These are phyloP conservation scores for Potentilla sterilis DNA, from an alignment of 306 rosid genomes.

Conservation along the genomic window DNA sequence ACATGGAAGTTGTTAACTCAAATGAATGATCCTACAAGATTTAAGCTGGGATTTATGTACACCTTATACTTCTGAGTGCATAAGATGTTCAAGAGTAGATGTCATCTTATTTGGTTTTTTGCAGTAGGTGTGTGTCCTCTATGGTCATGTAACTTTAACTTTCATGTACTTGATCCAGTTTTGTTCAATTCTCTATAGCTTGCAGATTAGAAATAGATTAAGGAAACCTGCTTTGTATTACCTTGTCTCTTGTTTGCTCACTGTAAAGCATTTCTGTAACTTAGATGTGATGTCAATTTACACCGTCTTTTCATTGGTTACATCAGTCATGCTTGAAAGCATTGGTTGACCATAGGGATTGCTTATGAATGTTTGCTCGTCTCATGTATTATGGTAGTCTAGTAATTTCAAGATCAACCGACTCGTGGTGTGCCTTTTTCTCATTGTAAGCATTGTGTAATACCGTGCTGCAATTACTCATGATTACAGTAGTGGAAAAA, in stretches of 20 bases:
- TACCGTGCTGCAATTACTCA: not conserved
- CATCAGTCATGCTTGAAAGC: not conserved
- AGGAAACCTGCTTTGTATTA: slow-evolving; percentile 11
- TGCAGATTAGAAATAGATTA: slow-evolving; percentile 34
- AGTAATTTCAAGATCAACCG: not conserved
- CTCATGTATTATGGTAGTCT: not conserved
- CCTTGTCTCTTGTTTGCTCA: slow-evolving; percentile 11
- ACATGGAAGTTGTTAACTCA: slow-evolving; percentile 21
- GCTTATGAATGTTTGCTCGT: not conserved
- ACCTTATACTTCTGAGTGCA: slow-evolving; percentile 27
- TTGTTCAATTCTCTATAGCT: slow-evolving; percentile 29
- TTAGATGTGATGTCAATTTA: slow-evolving; percentile 23
- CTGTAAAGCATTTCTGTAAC: slow-evolving; percentile 22
- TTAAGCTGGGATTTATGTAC: slow-evolving; percentile 39
- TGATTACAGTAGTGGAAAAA: not conserved
- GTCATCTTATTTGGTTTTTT: slow-evolving; percentile 32
- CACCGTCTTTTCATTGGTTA: slow-evolving; percentile 5
- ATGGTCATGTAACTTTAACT: slow-evolving; percentile 27
- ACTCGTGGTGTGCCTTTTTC: not conserved
- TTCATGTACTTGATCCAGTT: slow-evolving; percentile 24
- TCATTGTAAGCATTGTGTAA: not conserved
- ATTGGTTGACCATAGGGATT: not conserved
- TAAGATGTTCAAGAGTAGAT: slow-evolving; percentile 30
- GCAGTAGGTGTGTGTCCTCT: slow-evolving; percentile 32
- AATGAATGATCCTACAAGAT: slow-evolving; percentile 24